phyloP scores from a whole-genome alignment of 2,329 filamentous ascomycete genomes.

The Gnomoniopsis smithogilvyi region DNA sequence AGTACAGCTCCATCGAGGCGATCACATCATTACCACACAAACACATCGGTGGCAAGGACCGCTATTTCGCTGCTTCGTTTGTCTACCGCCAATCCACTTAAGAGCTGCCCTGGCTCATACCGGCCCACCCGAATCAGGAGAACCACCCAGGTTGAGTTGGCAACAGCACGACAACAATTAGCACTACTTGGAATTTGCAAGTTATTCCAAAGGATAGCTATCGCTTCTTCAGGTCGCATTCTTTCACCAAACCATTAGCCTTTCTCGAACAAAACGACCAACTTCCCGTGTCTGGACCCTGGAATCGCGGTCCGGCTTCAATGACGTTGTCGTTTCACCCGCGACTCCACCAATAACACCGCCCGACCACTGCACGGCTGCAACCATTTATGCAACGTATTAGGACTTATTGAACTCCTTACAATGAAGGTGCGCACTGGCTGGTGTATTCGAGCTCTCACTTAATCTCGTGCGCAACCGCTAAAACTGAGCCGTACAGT shows the following conservation, averaged over 20 bases:
- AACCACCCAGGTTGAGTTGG: not conserved
- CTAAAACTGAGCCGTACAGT: slow-evolving; percentile 50
- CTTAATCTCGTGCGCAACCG: not conserved
- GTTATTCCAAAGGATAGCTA: not conserved
- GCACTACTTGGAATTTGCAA: not conserved
- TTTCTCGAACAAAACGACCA: not conserved
- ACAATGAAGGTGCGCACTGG: slow-evolving; percentile 37
- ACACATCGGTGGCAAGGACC: not conserved
- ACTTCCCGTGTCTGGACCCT: not conserved
- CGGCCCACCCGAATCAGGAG: not conserved
- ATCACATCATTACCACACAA: not conserved
- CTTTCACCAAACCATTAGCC: not conserved
- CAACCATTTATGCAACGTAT: not conserved
- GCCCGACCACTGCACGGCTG: not conserved
- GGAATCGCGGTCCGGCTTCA: slow-evolving; percentile 5
- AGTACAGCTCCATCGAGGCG: not conserved
- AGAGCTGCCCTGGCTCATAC: not conserved
- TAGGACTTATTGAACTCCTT: not conserved
- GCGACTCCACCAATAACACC: slow-evolving; percentile 17
- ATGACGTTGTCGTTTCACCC: slow-evolving; percentile 18
- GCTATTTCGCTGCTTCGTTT: not conserved
- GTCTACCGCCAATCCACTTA: not conserved
- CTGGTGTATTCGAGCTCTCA: no score
- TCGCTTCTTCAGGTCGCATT: not conserved
- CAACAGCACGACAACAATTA: not conserved